A percentile compares a stretch with the other conserved stretches of the same genome.
These are phyloP conservation scores for Penicillium psychrosexuale DNA, from an alignment of 2,329 filamentous ascomycete genomes.

Conservation along the genomic window DNA sequence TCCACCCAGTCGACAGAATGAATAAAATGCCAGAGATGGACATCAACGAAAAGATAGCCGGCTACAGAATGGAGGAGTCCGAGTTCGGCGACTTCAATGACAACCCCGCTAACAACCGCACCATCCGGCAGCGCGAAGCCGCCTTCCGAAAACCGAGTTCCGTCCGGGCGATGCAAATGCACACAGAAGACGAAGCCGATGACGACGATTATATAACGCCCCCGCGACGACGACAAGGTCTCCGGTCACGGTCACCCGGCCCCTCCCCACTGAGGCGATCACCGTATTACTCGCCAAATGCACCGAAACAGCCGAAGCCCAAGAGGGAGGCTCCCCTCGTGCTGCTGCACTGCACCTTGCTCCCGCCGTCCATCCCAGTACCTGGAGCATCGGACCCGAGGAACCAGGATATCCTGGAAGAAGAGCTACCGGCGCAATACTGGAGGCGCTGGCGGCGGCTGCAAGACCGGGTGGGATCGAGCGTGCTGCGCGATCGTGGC, in stretches of 20 bases:
- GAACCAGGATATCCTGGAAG: constrained; percentile 46
- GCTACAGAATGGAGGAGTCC: constrained; percentile 21
- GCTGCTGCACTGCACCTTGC: constrained; percentile 58
- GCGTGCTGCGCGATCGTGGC: constrained; percentile 56
- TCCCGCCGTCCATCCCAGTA: constrained; percentile 53
- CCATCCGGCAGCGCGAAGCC: constrained; percentile 34
- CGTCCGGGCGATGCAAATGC: constrained; percentile 45
- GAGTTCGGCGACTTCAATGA: constrained; percentile 26
- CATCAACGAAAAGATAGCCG: constrained; percentile 21
- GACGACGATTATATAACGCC: constrained; percentile 41
- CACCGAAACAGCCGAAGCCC: constrained; percentile 30
- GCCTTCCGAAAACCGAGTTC: constrained; percentile 47
- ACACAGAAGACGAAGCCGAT: constrained; percentile 41
- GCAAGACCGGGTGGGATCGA: constrained; percentile 52
- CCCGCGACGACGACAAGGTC: constrained; percentile 29
- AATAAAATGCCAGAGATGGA: constrained; percentile 20
- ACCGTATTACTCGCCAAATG: constrained; percentile 35
- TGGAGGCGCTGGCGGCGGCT: constrained; percentile 51
- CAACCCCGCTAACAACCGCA: constrained; percentile 20
- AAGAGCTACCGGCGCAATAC: constrained; percentile 49
- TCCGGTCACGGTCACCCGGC: constrained; percentile 35
- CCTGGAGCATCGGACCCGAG: constrained; percentile 34
- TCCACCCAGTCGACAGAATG: constrained; percentile 30
- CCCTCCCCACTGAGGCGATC: constrained; percentile 34
- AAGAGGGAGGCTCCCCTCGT: constrained; percentile 56